phyloP scores from a whole-genome alignment of 148 eudicot species.

The Dysphania ambrosioides region DNA sequence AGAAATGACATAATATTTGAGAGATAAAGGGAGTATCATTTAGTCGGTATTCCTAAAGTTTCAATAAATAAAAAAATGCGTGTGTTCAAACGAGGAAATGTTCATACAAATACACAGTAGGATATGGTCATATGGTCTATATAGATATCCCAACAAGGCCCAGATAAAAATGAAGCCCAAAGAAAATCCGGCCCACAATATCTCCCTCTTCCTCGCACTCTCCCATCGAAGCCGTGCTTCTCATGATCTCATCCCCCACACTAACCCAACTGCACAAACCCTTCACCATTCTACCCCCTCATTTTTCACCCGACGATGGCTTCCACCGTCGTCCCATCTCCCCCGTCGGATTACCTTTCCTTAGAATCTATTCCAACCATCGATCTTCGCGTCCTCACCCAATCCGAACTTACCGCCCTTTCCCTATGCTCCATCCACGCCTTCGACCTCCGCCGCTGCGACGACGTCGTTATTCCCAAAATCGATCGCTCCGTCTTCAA shows the following conservation, averaged over 20 bases:
- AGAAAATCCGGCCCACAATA: not conserved
- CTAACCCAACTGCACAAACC: too few relatives aligned
- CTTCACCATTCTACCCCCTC: constrained; percentile 7
- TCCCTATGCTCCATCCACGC: constrained; percentile 54
- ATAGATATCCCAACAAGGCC: not conserved
- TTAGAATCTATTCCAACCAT: constrained; percentile 54
- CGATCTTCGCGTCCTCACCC: constrained; percentile 77
- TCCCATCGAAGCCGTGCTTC: constrained; percentile 16
- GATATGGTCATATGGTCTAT: too few relatives aligned
- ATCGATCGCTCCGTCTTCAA: constrained; percentile 85
- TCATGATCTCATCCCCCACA: too few relatives aligned
- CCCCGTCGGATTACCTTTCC: constrained; percentile 28
- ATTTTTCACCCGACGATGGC: constrained; percentile 33
- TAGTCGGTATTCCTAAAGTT: too few relatives aligned
- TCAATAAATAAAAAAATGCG: too few relatives aligned
- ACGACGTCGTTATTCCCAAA: constrained; percentile 76
- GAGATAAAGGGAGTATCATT: too few relatives aligned
- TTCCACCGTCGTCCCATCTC: constrained; percentile 35
- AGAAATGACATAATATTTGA: too few relatives aligned
- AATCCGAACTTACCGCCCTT: constrained; percentile 73
- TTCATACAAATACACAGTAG: too few relatives aligned
- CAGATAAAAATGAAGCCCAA: constrained; percentile 7
- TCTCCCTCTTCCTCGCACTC: not conserved
- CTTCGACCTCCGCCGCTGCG: constrained; percentile 48
- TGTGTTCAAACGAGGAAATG: too few relatives aligned